phyloP scores from a whole-genome alignment of 306 rosid species.

The Abrus pulchellus region DNA sequence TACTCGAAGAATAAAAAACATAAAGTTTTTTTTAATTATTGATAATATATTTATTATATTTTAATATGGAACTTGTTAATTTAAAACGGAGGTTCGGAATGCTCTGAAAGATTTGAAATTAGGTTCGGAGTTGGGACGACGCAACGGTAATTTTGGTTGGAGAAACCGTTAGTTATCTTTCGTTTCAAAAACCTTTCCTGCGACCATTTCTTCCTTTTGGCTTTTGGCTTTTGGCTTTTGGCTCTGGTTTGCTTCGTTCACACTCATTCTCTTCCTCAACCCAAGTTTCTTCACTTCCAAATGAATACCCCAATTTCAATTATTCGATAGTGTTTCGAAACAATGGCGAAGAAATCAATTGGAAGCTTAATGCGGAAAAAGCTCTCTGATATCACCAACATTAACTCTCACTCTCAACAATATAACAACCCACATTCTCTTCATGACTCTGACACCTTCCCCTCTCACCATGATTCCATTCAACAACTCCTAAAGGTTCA shows the following conservation, averaged over 20 bases:
- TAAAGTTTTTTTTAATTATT: too few species aligned
- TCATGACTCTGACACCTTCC: slow-evolving; percentile 8
- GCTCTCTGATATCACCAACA: slow-evolving; percentile 84
- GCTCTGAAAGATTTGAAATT: slow-evolving; percentile 47
- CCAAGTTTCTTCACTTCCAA: slow-evolving; percentile 13
- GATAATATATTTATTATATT: too few species aligned
- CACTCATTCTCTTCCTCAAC: slow-evolving; percentile 10
- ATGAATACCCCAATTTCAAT: slow-evolving; percentile 18
- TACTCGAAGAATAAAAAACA: too few species aligned
- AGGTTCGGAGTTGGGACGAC: slow-evolving; percentile 35
- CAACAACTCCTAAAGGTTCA: slow-evolving; percentile 76
- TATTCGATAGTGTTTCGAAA: background rate
- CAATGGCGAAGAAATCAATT: slow-evolving; percentile 66
- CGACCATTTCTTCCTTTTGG: background rate
- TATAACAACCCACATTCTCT: background rate
- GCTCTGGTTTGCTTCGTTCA: background rate
- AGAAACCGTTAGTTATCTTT: slow-evolving; percentile 56
- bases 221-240: background rate
- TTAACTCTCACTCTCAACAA: slow-evolving; percentile 56
- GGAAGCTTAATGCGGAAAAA: slow-evolving; percentile 73
- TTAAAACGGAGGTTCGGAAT: slow-evolving; percentile 44
- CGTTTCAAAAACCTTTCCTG: too few species aligned
- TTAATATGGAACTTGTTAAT: background rate
- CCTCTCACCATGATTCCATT: slow-evolving; percentile 46
- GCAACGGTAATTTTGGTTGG: slow-evolving; percentile 42